These are phyloP conservation scores for Leishmania guyanensis DNA, from an alignment of 208 protist species.

Conservation along the genomic window DNA sequence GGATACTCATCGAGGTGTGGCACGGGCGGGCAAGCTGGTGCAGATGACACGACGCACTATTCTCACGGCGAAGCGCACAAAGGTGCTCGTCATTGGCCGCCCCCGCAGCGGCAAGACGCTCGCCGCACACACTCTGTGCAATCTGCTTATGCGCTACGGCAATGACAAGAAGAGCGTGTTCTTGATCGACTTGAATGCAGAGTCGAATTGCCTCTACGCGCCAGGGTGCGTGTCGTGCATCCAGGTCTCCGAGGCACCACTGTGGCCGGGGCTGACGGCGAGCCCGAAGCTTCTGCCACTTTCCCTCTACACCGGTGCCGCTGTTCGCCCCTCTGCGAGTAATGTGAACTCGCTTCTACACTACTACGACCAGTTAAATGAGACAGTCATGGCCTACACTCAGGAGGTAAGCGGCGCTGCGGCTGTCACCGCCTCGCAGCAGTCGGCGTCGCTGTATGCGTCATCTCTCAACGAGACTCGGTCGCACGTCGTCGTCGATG, in stretches of 20 bases:
- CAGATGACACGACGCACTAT: constrained; percentile 66
- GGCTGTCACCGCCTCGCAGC: constrained; percentile 5
- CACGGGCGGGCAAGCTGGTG: constrained; percentile 48
- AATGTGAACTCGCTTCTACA: constrained; percentile 47
- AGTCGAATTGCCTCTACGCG: constrained; percentile 70
- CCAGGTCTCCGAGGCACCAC: constrained; percentile 33
- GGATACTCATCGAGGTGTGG: constrained; percentile 34
- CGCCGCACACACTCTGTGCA: constrained; percentile 74
- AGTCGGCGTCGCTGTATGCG: constrained; percentile 3
- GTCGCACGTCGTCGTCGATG: constrained; percentile 70
- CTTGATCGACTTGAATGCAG: constrained; percentile 73
- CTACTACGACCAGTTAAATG: constrained; percentile 66
- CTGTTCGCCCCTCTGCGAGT: constrained; percentile 37
- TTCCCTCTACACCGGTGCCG: constrained; percentile 57
- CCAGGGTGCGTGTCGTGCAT: constrained; percentile 67
- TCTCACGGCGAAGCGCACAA: constrained; percentile 28
- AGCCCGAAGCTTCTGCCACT: constrained; percentile 52
- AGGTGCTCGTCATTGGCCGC: constrained; percentile 75
- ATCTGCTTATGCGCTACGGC: constrained; percentile 50
- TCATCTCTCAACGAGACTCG: constrained; percentile 10
- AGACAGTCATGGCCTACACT: constrained; percentile 43
- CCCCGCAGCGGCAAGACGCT: constrained; percentile 61
- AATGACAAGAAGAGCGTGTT: constrained; percentile 31
- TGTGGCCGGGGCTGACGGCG: constrained; percentile 57
- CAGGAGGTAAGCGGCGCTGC: constrained; percentile 35